A percentile compares a stretch with the other conserved stretches of the same genome.
phyloP scores from a whole-genome alignment of 495 filamentous ascomycete genomes.

The Aspergillus campestris region DNA sequence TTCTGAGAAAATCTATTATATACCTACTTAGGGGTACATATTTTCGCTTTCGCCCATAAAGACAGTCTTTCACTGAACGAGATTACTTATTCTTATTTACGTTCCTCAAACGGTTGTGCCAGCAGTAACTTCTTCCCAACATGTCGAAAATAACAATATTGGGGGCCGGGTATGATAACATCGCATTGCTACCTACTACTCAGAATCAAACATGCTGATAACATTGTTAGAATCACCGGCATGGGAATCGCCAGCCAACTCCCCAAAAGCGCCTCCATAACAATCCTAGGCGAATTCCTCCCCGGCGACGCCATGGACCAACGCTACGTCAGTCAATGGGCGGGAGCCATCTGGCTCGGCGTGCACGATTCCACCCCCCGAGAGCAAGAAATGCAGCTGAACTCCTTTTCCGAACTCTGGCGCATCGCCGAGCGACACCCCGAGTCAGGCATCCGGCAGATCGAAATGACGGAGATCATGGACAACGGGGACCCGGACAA shows the following conservation, averaged over 20 bases:
- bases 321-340: constrained; percentile 19
- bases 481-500: background rate
- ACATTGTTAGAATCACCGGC: constrained; percentile 2
- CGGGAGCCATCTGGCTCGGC: constrained; percentile 18
- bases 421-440: constrained; percentile 9
- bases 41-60: no score
- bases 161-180: no score
- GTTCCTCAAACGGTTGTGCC: no score
- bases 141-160: no score
- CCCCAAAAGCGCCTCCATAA: constrained; percentile 9
- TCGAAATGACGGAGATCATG: constrained; percentile 5
- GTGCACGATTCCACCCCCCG: constrained; percentile 9
- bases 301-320: background rate
- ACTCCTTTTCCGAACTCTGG: constrained; percentile 10
- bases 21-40: no score
- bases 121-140: no score
- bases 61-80: no score
- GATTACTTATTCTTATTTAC: no score
- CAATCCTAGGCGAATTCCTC: constrained; percentile 44
- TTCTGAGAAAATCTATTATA: no score
- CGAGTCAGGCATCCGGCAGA: constrained; percentile 7
- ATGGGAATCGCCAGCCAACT: constrained; percentile 5
- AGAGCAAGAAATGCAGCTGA: constrained; percentile 20
- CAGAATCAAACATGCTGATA: no score
- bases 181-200: no score